Base-by-base conservation (phyloP, 2,329 filamentous ascomycete species). In the Fusarium praegraminearum region DNA sequence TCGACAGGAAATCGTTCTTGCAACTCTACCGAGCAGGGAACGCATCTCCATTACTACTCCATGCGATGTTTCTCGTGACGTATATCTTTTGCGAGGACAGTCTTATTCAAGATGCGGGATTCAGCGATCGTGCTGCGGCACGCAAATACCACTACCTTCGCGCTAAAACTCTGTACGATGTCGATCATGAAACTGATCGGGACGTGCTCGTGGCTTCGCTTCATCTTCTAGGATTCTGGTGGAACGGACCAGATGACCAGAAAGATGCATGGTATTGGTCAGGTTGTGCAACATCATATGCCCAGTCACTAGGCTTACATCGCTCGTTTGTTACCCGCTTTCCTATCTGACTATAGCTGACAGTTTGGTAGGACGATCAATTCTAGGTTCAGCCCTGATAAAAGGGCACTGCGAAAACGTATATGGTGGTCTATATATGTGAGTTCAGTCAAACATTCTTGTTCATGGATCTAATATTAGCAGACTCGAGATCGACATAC, bases 401-500 rank as follows among this genome's bases (percentile, higher is more conserved):
- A 53, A 12, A 61, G 38, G 2, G 57, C 70, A 0, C 1, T 73
- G 1, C 57, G 70, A 3, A 73, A 67, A 16, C 53, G 70, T 0
- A 69, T 73, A 3, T 73, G 70, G 70, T 71, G 70, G 70, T 71
- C 70, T 2, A 67, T 73, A 1, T 73, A 73, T 4, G 70, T 72
- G 22, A 32, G 50, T 33, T 2, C 3, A n/a, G 1, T 10, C 1
- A 2, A 2, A 0, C 0, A 0, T 1, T 4, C 6, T 4, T 0
- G 3, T 11, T 1, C 0, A 3, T 0, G 0, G 5, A 28, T 1
- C 35, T 65, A 5, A 68, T 1, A 13, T 1, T 6, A 0, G 0
- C 4, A 72, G 70, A 58, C 52, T 30, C 70, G 70, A 0, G 70
- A 73, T 8, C n/a, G 70, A 5, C 70, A 73, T 9, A 62, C 58